Conservation (phyloP, 768 basidiomycete species). For the Boletus eberwhitei region DNA sequence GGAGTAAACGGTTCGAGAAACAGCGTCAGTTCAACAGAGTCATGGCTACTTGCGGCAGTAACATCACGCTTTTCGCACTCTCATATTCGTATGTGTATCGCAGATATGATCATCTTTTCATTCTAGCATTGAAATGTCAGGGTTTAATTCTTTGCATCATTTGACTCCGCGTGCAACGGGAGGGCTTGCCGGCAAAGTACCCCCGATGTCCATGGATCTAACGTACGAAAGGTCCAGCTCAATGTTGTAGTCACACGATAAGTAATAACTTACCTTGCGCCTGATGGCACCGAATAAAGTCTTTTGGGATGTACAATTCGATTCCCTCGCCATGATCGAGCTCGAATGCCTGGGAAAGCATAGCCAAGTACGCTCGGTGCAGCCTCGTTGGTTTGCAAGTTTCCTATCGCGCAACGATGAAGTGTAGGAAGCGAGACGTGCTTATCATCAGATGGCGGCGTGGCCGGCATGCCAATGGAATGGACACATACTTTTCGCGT, state of each 20-base stretch:
- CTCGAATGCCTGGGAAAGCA: too few relatives aligned
- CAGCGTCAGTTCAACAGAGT: neutral
- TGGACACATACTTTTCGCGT: too few relatives aligned
- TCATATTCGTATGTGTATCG: constrained; percentile 1
- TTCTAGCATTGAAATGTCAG: constrained; percentile 2
- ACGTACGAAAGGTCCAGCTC: neutral
- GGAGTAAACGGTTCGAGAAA: constrained; percentile 34
- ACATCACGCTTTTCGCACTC: neutral
- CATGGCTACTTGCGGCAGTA: neutral
- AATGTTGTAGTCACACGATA: neutral
- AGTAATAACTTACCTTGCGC: neutral
- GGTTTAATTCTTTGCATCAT: neutral
- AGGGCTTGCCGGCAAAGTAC: neutral
- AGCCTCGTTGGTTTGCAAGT: too few relatives aligned
- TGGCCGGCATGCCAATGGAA: neutral
- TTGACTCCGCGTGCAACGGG: neutral
- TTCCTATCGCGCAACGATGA: neutral
- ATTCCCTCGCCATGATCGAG: neutral
- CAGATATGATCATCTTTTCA: constrained; percentile 4
- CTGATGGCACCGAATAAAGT: neutral
- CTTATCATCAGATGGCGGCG: neutral
- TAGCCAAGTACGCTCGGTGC: neutral
- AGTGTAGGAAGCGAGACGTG: neutral
- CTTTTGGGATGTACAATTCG: neutral
- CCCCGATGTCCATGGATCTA: neutral